Percentiles rank a stretch among this genome's conserved stretches.
Conservation (phyloP, 495 filamentous ascomycete genomes). For the Cryomyces minteri region DNA sequence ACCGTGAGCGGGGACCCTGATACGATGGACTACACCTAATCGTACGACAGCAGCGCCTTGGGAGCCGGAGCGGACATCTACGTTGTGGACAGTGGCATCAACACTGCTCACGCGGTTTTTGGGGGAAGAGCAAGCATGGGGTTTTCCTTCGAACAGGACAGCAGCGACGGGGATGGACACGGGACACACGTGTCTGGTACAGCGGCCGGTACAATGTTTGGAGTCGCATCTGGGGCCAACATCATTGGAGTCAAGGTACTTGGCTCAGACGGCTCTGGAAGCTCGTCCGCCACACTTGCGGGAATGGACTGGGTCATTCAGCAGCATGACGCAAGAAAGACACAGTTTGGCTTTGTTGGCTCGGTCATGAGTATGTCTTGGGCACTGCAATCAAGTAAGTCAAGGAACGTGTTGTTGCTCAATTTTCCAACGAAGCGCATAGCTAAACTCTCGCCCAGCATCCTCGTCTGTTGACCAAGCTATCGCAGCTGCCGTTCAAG, state of each 20-base stretch:
- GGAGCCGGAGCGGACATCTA: conserved; percentile 32
- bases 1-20: conserved; percentile 9
- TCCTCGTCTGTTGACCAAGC: conserved; percentile 15
- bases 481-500: conserved; percentile 11
- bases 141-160: conserved; percentile 17
- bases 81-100: conserved; percentile 30
- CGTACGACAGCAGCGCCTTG: conserved; percentile 18
- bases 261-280: conserved; percentile 17
- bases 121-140: conserved; percentile 23
- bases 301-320: conserved; percentile 23
- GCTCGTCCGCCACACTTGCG: conserved; percentile 13
- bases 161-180: conserved; percentile 25
- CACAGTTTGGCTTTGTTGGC: conserved; percentile 16
- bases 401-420: too few relatives aligned
- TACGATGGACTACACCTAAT: conserved; percentile 22
- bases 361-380: conserved; percentile 25
- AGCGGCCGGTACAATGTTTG: conserved; percentile 17
- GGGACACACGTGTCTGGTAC: conserved; percentile 27
- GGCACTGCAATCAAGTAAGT: conserved; percentile 7
- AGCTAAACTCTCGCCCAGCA: background rate
- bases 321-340: conserved; percentile 16
- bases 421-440: too few relatives aligned
- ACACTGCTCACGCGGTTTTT: conserved; percentile 25
- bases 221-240: conserved; percentile 22
- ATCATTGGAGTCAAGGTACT: conserved; percentile 25